phyloP scores from a whole-genome alignment of 2,329 filamentous ascomycete genomes.

The Nigrospora oryzae region DNA sequence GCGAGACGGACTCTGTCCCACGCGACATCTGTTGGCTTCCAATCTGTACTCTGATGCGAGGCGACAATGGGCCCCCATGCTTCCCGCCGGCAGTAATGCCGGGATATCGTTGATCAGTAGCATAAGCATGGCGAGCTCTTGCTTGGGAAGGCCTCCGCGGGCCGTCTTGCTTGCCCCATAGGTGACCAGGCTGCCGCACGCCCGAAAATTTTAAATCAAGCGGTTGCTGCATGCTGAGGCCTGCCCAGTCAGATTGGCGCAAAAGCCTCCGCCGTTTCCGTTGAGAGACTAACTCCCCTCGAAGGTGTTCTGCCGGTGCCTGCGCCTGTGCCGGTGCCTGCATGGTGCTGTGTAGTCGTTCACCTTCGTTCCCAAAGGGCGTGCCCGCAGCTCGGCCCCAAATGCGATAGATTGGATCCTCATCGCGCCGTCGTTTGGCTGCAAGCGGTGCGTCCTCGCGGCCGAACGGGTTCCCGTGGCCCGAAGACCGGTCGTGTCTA shows the following conservation, averaged over 20 bases:
- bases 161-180: constrained; percentile 11
- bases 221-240: constrained; percentile 21
- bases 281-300: not conserved
- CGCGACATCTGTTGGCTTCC: constrained; percentile 22
- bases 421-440: not conserved
- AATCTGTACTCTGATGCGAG: constrained; percentile 21
- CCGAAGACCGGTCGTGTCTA: not conserved
- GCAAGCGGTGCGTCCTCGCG: not conserved
- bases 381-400: not conserved
- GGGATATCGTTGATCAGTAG: not conserved
- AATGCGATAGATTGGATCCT: not conserved
- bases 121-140: constrained; percentile 3
- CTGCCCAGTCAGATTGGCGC: constrained; percentile 23
- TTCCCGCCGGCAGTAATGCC: not conserved
- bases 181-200: constrained; percentile 10
- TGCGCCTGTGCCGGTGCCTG: not conserved
- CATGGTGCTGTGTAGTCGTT: not conserved
- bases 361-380: not conserved
- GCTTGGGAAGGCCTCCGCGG: constrained; percentile 2
- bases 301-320: too few species aligned
- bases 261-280: constrained; percentile 21
- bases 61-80: not conserved
- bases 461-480: not conserved
- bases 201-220: constrained; percentile 19
- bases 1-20: not conserved